Base-by-base conservation (phyloP, 306 rosid genomes). In the Quercus variabilis region DNA sequence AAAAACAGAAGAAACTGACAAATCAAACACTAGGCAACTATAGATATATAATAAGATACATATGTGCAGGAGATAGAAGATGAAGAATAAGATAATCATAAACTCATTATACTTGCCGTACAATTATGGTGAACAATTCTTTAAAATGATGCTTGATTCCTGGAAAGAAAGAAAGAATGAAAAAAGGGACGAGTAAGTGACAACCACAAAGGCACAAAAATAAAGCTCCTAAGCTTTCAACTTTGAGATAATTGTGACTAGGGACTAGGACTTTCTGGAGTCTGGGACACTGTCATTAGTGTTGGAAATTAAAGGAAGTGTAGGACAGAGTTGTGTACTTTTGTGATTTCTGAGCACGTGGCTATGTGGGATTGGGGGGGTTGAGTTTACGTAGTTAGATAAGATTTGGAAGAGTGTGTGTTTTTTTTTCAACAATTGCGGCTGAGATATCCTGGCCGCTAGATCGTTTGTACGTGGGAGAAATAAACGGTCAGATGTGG, bases 401-500 rank as follows among this genome's bases (percentile, higher is more conserved):
- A 38, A 3, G 13, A 64, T 26, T 14, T 70, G 76, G 79, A 57
- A 20, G 51, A 14, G 25, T 31, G 56, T 26, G 67, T 68, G 13
- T 21, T 68, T 73, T 8, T 73, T 8, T 58, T 71, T 84, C 87
- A 77, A 78, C 76, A 52, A 77, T 77, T 80, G 82, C 87, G 87
- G 82, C 85, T 77, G 69, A 5, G 64, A 5, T 26, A 28, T 74
- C 58, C 15, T 73, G 21, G 51, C 87, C 79, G 82, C 73, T 15
- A 14, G 74, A 80, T 80, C n/a, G 5, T 18, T 35, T 28, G 55
- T 55, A 43, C 46, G 25, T 55, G n/a, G 46, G 41, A 6, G 12
- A 7, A 64, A 20, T 26, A 7, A n/a, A 74, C 74, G 74, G 74
- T 35, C 5, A 10, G 56, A 63, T 41, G 43, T 8, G 38, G 26